These are phyloP conservation scores for Malassezia sympodialis DNA, from an alignment of 1,284 basidiomycete species.

Conservation along the genomic window DNA sequence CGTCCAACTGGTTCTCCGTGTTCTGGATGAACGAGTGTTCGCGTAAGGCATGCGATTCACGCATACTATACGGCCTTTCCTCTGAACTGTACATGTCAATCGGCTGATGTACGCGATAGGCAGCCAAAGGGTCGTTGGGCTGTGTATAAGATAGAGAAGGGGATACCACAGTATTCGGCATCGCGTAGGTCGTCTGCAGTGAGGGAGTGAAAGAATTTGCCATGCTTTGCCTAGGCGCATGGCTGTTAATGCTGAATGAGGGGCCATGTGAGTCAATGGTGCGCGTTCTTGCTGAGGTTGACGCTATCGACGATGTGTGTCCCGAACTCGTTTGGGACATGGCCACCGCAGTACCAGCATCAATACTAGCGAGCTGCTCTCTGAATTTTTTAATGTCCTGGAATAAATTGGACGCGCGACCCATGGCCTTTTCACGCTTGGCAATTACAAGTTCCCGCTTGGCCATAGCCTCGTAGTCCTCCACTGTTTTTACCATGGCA, in stretches of 20 bases:
- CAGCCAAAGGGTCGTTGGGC: constrained; percentile 28
- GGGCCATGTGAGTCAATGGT: neutral
- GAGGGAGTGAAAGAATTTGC: neutral
- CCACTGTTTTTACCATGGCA: constrained; percentile 38
- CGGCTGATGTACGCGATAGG: constrained; percentile 36
- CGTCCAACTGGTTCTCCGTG: constrained; percentile 42
- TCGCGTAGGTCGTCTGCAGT: neutral
- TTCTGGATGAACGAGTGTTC: constrained; percentile 46
- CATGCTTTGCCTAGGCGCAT: neutral
- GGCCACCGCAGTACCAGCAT: neutral
- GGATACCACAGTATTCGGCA: neutral
- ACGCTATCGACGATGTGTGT: neutral
- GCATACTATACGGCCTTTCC: constrained; percentile 17
- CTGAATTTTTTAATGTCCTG: constrained; percentile 32
- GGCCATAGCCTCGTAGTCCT: constrained; percentile 46
- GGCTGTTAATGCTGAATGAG: neutral
- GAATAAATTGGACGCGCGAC: constrained; percentile 34
- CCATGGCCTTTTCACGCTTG: constrained; percentile 45
- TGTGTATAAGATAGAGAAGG: neutral
- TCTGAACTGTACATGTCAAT: constrained; percentile 2
- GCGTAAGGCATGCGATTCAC: constrained; percentile 41
- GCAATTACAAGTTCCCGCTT: constrained; percentile 39
- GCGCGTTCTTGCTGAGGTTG: neutral
- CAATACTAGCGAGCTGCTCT: constrained; percentile 13
- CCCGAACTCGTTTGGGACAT: neutral